A percentile compares a stretch with the other conserved stretches of the same genome.
Evolutionary conservation across 2,329 filamentous ascomycete genomes (phyloP).

Genomic region (Fusarium domesticum): DNA sequence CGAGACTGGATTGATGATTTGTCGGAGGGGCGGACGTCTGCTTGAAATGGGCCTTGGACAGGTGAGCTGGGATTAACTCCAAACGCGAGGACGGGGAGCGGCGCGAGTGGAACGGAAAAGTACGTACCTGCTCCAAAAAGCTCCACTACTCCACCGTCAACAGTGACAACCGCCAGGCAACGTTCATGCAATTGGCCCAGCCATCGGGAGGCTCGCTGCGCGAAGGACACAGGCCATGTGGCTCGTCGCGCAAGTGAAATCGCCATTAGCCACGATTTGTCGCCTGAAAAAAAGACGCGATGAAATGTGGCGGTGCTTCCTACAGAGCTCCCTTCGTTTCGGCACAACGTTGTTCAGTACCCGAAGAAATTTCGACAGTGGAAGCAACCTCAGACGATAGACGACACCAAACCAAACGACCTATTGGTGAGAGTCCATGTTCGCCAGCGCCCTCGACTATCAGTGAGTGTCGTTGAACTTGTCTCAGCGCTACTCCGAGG

Average conservation of each 20-base stretch:
- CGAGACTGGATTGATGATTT: slow-evolving; percentile 10
- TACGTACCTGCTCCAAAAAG: slow-evolving; percentile 20
- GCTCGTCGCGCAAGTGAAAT: slow-evolving; percentile 25
- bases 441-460: slow-evolving; percentile 13
- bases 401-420: slow-evolving; percentile 10
- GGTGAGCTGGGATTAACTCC: slow-evolving; percentile 19
- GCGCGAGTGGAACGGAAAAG: slow-evolving; percentile 12
- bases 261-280: slow-evolving; percentile 6
- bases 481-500: slow-evolving; percentile 8
- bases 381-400: slow-evolving; percentile 10
- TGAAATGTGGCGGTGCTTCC: slow-evolving; percentile 22
- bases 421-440: slow-evolving; percentile 19
- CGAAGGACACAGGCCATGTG: slow-evolving; percentile 26
- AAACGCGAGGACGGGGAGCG: slow-evolving; percentile 25
- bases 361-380: slow-evolving; percentile 30
- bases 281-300: slow-evolving; percentile 12
- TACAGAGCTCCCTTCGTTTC: slow-evolving; percentile 5
- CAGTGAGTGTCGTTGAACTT: slow-evolving; percentile 8
- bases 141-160: slow-evolving; percentile 38
- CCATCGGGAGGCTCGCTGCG: slow-evolving; percentile 17
- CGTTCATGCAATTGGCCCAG: slow-evolving; percentile 44
- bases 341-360: slow-evolving; percentile 28
- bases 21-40: slow-evolving; percentile 14
- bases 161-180: slow-evolving; percentile 58
- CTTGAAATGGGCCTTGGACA: slow-evolving; percentile 25